Conservation (phyloP, 2,329 filamentous ascomycete species). For the Diplodia intermedia region DNA sequence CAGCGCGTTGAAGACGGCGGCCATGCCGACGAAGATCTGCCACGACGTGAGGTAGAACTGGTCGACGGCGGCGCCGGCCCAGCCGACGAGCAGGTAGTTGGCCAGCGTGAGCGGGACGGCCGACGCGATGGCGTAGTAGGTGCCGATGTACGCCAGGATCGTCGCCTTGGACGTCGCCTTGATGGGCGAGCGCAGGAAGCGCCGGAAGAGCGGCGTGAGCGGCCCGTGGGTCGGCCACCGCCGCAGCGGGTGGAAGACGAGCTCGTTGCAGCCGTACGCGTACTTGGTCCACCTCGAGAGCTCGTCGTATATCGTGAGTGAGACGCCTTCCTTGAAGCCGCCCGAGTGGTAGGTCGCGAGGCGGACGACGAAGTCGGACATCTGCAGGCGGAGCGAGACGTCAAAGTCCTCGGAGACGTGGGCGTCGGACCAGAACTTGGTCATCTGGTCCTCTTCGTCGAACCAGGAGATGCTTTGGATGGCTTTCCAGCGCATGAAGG, state of each 20-base stretch:
- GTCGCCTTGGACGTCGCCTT: conserved; percentile 34
- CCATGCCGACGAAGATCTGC: conserved; percentile 33
- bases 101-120: conserved; percentile 31
- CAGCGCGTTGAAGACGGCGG: conserved; percentile 34
- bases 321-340: conserved; percentile 36
- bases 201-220: conserved; percentile 33
- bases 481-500: conserved; percentile 35
- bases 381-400: conserved; percentile 34
- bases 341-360: conserved; percentile 34
- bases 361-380: conserved; percentile 32
- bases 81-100: conserved; percentile 35
- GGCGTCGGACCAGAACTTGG: conserved; percentile 34
- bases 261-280: conserved; percentile 35
- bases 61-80: conserved; percentile 33
- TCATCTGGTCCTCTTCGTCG: conserved; percentile 28
- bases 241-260: conserved; percentile 34
- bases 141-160: conserved; percentile 34
- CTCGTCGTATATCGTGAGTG: conserved; percentile 35
- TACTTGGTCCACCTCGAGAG: conserved; percentile 35
- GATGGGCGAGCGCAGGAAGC: conserved; percentile 34
- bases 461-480: conserved; percentile 31
- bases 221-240: conserved; percentile 32
- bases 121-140: conserved; percentile 34
- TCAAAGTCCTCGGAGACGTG: conserved; percentile 37
- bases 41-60: conserved; percentile 35